Evolutionary conservation across 225 moss, liverwort and hornwort genomes (phyloP), one percentile per base, ranked within the genome.

Genomic region (Physcomitrellopsis africana): DNA sequence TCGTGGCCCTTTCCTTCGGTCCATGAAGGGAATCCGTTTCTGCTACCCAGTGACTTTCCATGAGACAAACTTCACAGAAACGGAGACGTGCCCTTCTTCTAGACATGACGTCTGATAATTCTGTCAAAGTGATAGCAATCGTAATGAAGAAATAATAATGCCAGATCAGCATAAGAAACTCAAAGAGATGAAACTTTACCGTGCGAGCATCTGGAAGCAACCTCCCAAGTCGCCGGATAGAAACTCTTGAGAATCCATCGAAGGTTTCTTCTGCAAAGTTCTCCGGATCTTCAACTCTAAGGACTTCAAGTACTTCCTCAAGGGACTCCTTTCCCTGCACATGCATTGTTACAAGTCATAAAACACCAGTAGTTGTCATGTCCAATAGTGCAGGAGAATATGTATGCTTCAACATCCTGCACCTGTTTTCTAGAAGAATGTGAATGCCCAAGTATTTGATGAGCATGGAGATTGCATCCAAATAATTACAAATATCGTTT

Each of bases 11-110:
- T 51, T 76, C 59, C 15, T 68, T 41, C 68, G 76, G 12, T 76
- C 76, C 76, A 76, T 76, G 23, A 76, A 76, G 15, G 76, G 76
- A 23, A 76, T 67, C 48, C 67, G 43, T 18, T 68, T 68, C 76
- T 76, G 67, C 32, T 11, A 15, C n/a, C 16, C 16, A 63, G 11
- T 0, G n/a, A 16, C 42, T 4, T 12, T 13, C 12, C 23, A 37
- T 63, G 10, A 16, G n/a, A 8, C 19, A 15, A 20, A 22, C n/a
- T 10, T 61, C 18, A 12, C 9, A 61, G 60, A 61, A 27, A 13
- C 9, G 9, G 24, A 63, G 42, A 13, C 23, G 3, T 13, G 22
- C 1, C 11, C n/a, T 11, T 55, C 2, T 19, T 58, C 9, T 1
- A 26, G 23, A 8, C 4, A 22, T 10, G 24, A 58, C 10, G 24